Evolutionary conservation across 2,329 filamentous ascomycete genomes (phyloP), one percentile per base, ranked within the genome.

Genomic region (Neoascochyta sp.): DNA sequence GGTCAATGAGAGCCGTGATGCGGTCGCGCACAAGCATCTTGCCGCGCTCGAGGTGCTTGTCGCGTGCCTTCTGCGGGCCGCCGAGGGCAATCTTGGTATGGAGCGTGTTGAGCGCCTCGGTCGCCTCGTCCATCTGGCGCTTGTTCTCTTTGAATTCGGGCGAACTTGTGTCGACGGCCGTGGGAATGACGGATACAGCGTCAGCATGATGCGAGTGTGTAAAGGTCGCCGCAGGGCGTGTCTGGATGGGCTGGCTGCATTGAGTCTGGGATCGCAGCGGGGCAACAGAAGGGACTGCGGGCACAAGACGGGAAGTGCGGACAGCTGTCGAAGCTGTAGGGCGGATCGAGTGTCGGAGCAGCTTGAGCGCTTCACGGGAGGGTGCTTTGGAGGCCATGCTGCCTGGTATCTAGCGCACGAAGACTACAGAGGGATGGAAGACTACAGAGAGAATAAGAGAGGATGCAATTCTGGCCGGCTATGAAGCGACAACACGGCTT

Each of bases 11-110:
- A 4, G 87, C 84, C 0, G 87, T 84, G 31, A 98, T 78, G 18
- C 90, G 81, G 63, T 96, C 90, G 44, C 92, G 73, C 3, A 89
- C 87, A 34, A 98, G 74, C 88, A 96, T 95, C 74, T 96, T 96
- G 43, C 86, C 86, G 49, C 89, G 74, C 18, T 81, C 78, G 13
- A 93, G 65, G 58, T 96, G 90, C 69, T 95, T 95, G 43, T 90
- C 80, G 36, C 84, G 74, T 4, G 90, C 86, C 62, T 92, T 92
- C 35, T 81, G 75, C 1, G 86, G 68, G 0, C 92, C 92, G 30
- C 90, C 90, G 43, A 76, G 73, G 28, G 86, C 77, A 34, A 86
- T 83, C 45, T 74, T 78, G 25, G 71, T 67, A 36, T 90, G 86
- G 36, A 96, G 71, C 30, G 72, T 69, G 37, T 81, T 74, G 52